These are phyloP conservation scores for Sugiyamaella mastotermitis DNA, from an alignment of 805 yeast genomes.

Conservation along the genomic window DNA sequence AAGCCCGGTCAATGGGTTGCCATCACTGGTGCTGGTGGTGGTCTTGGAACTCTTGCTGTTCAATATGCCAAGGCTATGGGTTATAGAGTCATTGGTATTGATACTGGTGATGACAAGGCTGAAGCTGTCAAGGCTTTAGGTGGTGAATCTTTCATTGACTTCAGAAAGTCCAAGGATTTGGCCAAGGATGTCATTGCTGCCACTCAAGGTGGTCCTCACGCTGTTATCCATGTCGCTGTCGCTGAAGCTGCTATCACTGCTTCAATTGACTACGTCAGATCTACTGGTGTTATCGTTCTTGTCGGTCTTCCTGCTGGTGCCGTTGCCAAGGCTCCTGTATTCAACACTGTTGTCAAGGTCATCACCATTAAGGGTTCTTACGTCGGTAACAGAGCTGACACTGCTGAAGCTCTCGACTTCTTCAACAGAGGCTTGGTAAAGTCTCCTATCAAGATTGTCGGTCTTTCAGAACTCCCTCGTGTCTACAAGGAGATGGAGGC, in stretches of 20 bases:
- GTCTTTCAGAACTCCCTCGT: slow-evolving; percentile 61
- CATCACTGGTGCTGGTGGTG: slow-evolving; percentile 76
- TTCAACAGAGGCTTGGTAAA: slow-evolving; percentile 64
- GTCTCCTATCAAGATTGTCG: slow-evolving; percentile 70
- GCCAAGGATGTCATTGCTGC: slow-evolving; percentile 48
- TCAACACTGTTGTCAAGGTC: slow-evolving; percentile 67
- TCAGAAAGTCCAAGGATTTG: slow-evolving; percentile 43
- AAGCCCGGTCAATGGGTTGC: slow-evolving; percentile 71
- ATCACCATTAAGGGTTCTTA: slow-evolving; percentile 73
- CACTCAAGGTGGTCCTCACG: slow-evolving; percentile 73
- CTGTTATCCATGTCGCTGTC: slow-evolving; percentile 69
- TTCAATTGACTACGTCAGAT: slow-evolving; percentile 55
- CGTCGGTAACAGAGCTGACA: slow-evolving; percentile 86
- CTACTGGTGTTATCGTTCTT: slow-evolving; percentile 62
- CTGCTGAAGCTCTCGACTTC: slow-evolving; percentile 75
- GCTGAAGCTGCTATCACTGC: slow-evolving; percentile 61
- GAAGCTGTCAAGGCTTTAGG: slow-evolving; percentile 52
- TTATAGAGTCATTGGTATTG: slow-evolving; percentile 62
- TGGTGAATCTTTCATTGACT: slow-evolving; percentile 59
- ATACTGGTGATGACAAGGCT: slow-evolving; percentile 61
- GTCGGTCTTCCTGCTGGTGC: slow-evolving; percentile 83
- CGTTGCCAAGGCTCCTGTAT: slow-evolving; percentile 60
- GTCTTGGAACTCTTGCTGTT: slow-evolving; percentile 67
- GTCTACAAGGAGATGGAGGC: slow-evolving; percentile 74
- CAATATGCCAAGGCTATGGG: slow-evolving; percentile 80